Base-by-base conservation (phyloP, 2,329 filamentous ascomycete species). In the Tolypocladium nubicola region DNA sequence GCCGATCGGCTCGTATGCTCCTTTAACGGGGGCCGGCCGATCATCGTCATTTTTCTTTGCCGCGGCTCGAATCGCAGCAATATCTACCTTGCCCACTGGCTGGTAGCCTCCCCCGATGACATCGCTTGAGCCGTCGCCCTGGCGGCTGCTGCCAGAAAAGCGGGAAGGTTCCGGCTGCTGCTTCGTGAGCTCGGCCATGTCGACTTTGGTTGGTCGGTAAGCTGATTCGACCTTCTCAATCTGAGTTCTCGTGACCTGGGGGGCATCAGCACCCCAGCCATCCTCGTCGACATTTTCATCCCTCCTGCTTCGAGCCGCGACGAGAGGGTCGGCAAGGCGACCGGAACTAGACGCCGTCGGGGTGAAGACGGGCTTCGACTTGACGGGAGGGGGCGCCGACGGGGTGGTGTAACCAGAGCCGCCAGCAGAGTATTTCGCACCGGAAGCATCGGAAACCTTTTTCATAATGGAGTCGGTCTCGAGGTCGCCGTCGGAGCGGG, bases 11-110 rank as follows among this genome's bases (percentile, higher is more conserved):
- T 97, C 89, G 68, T 99, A 99, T 30, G 92, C 83, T 47, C 94
- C 94, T 74, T 96, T 97, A 23, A 97, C 89, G 6, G 85, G 82
- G 1, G 87, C 83, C 4, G 94, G 94, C 57, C 91, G 81, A 63
- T 96, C 88, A 67, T 97, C 90, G 52, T 80, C 80, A 72, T 70
- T 78, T 65, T 77, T 86, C 77, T 79, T 86, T 68, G 74, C 91
- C 76, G 81, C 90, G 70, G 79, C 86, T 61, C 94, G 85, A 63
- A 99, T 88, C 41, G 90, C 92, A 30, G 88, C 88, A 73, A 99
- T 97, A 67, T 99, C 92, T n/a, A 99, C 89, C 75, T 97, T 97
- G 57, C 94, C 94, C 65, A 99, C 78, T 23, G 94, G 94, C 70
- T 97, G 90, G 72, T 99, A 99, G 19, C 82, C 87, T 50, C 94